Evolutionary conservation across 2,329 filamentous ascomycete species (phyloP).

Genomic region (Elsinoe perseae): DNA sequence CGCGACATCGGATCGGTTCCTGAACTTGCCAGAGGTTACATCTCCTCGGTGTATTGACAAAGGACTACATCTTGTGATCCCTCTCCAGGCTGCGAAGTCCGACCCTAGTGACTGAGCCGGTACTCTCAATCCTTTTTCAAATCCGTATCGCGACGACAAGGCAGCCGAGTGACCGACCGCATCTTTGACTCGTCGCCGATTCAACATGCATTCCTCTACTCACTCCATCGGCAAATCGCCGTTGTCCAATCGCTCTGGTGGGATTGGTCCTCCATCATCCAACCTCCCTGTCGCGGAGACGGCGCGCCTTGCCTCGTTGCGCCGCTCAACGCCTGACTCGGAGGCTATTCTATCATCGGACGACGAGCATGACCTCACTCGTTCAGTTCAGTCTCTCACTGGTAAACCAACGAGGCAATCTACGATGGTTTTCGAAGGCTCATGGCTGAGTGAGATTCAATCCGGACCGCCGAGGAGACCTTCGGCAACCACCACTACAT

Average conservation of each 20-base stretch:
- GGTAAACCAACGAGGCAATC: slow-evolving; percentile 34
- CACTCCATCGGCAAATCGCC: slow-evolving; percentile 1
- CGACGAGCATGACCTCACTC: slow-evolving; percentile 68
- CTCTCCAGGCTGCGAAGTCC: too few species aligned
- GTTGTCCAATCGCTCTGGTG: background rate
- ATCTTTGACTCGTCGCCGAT: background rate
- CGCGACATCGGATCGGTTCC: too few species aligned
- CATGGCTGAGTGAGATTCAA: slow-evolving; percentile 81
- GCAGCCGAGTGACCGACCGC: background rate
- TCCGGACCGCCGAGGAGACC: slow-evolving; percentile 60
- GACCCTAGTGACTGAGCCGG: too few species aligned
- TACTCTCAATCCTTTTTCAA: too few species aligned
- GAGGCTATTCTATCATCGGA: slow-evolving; percentile 91
- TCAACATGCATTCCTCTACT: slow-evolving; percentile 12
- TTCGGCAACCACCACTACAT: slow-evolving; percentile 51
- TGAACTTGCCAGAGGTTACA: too few species aligned
- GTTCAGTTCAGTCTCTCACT: slow-evolving; percentile 37
- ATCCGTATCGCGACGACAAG: too few species aligned
- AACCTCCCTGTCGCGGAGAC: slow-evolving; percentile 7
- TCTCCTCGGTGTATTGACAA: too few species aligned
- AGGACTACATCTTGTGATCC: too few species aligned
- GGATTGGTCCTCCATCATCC: background rate
- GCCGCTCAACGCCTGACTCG: slow-evolving; percentile 85
- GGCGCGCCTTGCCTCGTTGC: slow-evolving; percentile 24
- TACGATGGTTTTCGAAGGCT: slow-evolving; percentile 61